phyloP scores from a whole-genome alignment of 106 monocot genomes.

The Platanthera zijinensis region DNA sequence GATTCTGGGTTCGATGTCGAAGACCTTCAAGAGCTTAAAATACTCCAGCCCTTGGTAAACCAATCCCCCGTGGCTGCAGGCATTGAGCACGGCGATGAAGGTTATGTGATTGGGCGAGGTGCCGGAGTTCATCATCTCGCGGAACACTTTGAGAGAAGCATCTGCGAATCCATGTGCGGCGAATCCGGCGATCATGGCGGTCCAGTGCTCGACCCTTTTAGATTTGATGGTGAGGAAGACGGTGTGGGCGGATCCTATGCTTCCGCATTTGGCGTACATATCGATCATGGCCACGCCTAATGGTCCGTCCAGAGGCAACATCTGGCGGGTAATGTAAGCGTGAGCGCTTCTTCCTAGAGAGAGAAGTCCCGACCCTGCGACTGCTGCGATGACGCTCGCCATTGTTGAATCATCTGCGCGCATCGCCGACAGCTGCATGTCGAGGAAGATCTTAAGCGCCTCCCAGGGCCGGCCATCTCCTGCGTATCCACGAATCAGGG shows the following conservation, averaged over 20 bases:
- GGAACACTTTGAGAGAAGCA: constrained; percentile 15
- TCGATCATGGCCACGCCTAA: constrained; percentile 18
- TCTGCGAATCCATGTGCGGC: constrained; percentile 28
- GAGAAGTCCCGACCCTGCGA: constrained; percentile 20
- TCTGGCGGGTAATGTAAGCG: constrained; percentile 8
- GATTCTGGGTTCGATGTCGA: constrained; percentile 15
- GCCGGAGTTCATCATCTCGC: constrained; percentile 15
- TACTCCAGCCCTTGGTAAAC: constrained; percentile 21
- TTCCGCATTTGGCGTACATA: constrained; percentile 29
- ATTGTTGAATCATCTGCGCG: constrained; percentile 28
- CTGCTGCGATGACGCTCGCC: constrained; percentile 16
- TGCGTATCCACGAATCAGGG: constrained; percentile 17
- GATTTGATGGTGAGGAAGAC: constrained; percentile 14
- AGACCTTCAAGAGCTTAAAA: constrained; percentile 23
- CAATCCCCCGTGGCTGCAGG: constrained; percentile 31
- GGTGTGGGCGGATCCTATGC: constrained; percentile 12
- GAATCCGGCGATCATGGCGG: constrained; percentile 20
- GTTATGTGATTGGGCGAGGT: constrained; percentile 28
- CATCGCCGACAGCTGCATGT: constrained; percentile 16
- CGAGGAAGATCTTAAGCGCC: constrained; percentile 24
- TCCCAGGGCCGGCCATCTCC: constrained; percentile 4
- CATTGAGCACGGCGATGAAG: constrained; percentile 26
- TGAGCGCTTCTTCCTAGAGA: constrained; percentile 20
- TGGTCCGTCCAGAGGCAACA: constrained; percentile 15
- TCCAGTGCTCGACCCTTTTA: constrained; percentile 37